Evolutionary conservation across 148 eudicot genomes (phyloP).

Genomic region (Arbutus unedo): DNA sequence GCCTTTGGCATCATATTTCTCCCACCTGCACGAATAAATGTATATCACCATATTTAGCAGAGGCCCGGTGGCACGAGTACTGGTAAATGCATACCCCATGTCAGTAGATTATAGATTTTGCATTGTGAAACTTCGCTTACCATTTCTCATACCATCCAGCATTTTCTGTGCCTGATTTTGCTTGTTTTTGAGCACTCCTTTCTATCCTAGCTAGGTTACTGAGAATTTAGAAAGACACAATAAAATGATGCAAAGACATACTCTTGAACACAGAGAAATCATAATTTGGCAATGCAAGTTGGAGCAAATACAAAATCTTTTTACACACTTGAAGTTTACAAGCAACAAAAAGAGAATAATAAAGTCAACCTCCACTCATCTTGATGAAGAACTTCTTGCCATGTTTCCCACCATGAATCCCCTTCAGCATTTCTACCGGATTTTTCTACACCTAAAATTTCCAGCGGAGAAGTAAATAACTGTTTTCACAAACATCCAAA

Average conservation of each 20-base stretch:
- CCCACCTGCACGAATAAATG: slow-evolving; percentile 65
- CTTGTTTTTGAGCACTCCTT: slow-evolving; percentile 97
- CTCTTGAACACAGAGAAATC: background rate
- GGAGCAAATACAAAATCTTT: background rate
- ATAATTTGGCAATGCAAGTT: background rate
- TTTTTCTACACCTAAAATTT: slow-evolving; percentile 74
- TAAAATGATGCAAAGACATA: background rate
- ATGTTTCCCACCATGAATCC: slow-evolving; percentile 99
- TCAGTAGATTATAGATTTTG: background rate
- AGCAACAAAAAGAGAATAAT: slow-evolving; percentile 1
- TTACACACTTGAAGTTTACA: slow-evolving; percentile 3
- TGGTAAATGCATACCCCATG: slow-evolving; percentile 7
- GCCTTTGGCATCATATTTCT: slow-evolving; percentile 97
- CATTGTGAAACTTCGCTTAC: slow-evolving; percentile 34
- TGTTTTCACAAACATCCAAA: background rate
- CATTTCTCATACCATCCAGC: slow-evolving; percentile 99
- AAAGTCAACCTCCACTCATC: slow-evolving; percentile 91
- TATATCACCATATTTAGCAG: background rate
- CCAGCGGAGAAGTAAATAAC: slow-evolving; percentile 11
- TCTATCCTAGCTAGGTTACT: slow-evolving; percentile 94
- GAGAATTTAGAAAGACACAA: slow-evolving; percentile 28
- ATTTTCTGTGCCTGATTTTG: slow-evolving; percentile 93
- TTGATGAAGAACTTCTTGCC: slow-evolving; percentile 98
- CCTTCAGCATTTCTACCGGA: slow-evolving; percentile 96
- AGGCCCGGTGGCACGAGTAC: background rate